Evolutionary conservation across 768 basidiomycete genomes (phyloP).

Genomic region (Amanita thiersii): DNA sequence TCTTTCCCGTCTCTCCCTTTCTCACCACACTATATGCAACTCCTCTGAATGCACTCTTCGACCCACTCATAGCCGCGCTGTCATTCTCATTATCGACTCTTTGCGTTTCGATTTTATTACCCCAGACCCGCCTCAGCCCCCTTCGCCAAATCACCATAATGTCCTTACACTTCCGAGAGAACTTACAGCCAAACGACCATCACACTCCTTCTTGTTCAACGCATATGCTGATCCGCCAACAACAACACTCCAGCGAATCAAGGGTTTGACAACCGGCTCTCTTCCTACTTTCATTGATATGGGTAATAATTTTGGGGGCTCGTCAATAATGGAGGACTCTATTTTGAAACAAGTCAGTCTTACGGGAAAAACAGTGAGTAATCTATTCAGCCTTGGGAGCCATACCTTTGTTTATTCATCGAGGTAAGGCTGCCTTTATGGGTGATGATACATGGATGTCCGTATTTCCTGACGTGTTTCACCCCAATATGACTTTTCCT

Average conservation of each 20-base stretch:
- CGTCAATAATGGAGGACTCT: constrained; percentile 83
- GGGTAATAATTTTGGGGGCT: constrained; percentile 88
- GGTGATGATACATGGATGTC: constrained; percentile 97
- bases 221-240: constrained; percentile 93
- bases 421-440: constrained; percentile 72
- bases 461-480: constrained; percentile 74
- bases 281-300: constrained; percentile 93
- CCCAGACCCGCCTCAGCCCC: constrained; percentile 52
- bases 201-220: constrained; percentile 80
- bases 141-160: constrained; percentile 71
- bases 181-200: constrained; percentile 55
- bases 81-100: constrained; percentile 86
- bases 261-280: constrained; percentile 91
- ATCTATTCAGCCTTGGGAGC: background rate
- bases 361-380: constrained; percentile 52
- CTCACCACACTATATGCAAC: constrained; percentile 40
- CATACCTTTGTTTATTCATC: constrained; percentile 5
- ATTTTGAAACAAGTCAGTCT: constrained; percentile 63
- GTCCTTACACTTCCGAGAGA: constrained; percentile 72
- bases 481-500: constrained; percentile 65
- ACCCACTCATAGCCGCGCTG: constrained; percentile 70
- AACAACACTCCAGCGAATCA: constrained; percentile 89
- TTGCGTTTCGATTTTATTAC: constrained; percentile 92
- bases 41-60: constrained; percentile 35
- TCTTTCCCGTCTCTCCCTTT: constrained; percentile 65